Percentiles rank a stretch among this genome's conserved stretches.
These are phyloP conservation scores for Blastocystis sp. DNA, from an alignment of 352 stramenopile genomes.

Conservation along the genomic window DNA sequence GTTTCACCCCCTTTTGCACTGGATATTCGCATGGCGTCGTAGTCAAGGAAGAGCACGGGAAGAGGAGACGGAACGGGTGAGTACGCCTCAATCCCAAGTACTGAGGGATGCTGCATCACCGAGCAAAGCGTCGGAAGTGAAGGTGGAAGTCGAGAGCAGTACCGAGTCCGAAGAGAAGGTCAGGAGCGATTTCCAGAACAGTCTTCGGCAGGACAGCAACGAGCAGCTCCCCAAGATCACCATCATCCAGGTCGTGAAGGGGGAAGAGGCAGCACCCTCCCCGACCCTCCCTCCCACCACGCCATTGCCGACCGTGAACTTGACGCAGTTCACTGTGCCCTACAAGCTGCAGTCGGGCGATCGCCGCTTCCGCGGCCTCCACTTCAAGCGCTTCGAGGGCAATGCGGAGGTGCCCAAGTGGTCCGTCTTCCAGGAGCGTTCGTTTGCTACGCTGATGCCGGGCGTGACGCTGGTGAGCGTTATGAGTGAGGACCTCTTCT, in stretches of 20 bases:
- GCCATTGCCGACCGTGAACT: background rate
- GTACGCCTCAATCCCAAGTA: too few species aligned
- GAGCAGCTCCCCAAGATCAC: background rate
- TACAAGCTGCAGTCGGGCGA: background rate
- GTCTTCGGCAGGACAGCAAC: background rate
- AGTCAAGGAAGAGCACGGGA: too few species aligned
- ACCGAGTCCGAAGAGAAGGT: background rate
- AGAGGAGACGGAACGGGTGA: too few species aligned
- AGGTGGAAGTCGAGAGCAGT: background rate
- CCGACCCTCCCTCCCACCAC: background rate
- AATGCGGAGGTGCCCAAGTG: background rate
- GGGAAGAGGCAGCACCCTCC: background rate
- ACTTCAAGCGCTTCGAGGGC: background rate
- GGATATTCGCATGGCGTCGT: too few species aligned
- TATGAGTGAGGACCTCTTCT: background rate
- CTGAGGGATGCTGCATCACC: too few species aligned
- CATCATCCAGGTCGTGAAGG: background rate
- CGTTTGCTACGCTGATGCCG: background rate
- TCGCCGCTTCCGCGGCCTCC: background rate
- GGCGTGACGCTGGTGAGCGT: slow-evolving; percentile 2
- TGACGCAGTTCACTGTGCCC: background rate
- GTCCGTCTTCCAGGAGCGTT: slow-evolving; percentile 9
- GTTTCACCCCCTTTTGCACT: too few species aligned
- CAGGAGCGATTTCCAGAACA: background rate
- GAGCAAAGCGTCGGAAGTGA: background rate